Evolutionary conservation across 2,329 filamentous ascomycete species (phyloP), one percentile per base, ranked within the genome.

Genomic region (Whalleya microplaca): DNA sequence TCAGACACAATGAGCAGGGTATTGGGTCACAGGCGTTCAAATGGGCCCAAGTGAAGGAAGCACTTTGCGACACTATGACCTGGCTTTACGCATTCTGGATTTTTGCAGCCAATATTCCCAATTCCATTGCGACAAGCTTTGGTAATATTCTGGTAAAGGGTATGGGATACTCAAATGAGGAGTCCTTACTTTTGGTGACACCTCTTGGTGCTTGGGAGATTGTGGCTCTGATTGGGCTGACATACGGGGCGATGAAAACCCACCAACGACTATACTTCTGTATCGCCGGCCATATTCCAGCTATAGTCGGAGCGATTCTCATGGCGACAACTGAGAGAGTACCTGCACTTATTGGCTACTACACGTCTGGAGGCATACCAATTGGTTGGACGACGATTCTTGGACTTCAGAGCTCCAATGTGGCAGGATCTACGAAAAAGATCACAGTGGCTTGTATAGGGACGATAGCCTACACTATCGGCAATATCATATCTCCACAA

Each of bases 401-500:
- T 1, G 71, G 70, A 0, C 61, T 75, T 3, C 71, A 71, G 40
- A 72, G 70, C 29, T 71, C 67, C n/a, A 73, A 74, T 41, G 65
- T 72, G 3, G 71, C 70, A 1, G 72, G 72, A 7, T 73, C 67
- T 3, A 74, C 72, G 0, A 73, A 74, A 64, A 74, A 74, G 47
- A 64, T 72, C 12, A 73, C 71, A 5, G 70, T 73, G 7, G 65
- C 67, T 8, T 67, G 65, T n/a, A 68, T 73, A 55, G 64, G 69
- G 18, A 69, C 68, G 2, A 71, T 74, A n/a, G 69, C 69, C 2
- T 75, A 75, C 51, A 72, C 69, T 0, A 67, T 76, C 9, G 75
- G 74, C 18, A 78, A 78, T 51, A 76, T 77, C 52, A 76, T 78
- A 46, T 71, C 69, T 0, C 75, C 75, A 1, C 75, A 76, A 51